Percentiles rank a stretch among this genome's conserved stretches.
Conservation (phyloP, 257 asterid species). For the Ilex asprella region DNA sequence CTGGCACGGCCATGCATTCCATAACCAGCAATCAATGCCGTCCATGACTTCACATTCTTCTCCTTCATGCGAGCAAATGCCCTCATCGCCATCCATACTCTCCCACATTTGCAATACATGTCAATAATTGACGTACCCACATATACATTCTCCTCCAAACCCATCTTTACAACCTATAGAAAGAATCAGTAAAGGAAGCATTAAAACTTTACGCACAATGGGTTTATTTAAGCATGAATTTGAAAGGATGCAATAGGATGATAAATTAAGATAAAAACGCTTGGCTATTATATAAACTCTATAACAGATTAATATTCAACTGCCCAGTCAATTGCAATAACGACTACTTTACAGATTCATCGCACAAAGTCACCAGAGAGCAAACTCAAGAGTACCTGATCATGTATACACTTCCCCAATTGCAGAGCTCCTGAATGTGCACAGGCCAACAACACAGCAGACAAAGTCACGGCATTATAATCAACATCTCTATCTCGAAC, state of each 20-base stretch:
- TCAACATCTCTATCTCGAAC: slow-evolving; percentile 28
- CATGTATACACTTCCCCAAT: slow-evolving; percentile 65
- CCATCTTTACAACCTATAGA: slow-evolving; percentile 59
- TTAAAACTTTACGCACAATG: slow-evolving; percentile 8
- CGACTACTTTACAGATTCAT: background rate
- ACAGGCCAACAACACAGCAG: slow-evolving; percentile 74
- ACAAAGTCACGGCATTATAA: slow-evolving; percentile 62
- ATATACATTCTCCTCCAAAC: slow-evolving; percentile 57
- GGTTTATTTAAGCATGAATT: background rate
- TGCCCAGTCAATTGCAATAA: background rate
- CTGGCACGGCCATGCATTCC: slow-evolving; percentile 92
- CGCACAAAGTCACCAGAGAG: background rate
- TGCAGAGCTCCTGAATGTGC: slow-evolving; percentile 81
- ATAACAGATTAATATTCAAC: background rate
- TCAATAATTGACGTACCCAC: slow-evolving; percentile 82
- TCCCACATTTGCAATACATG: slow-evolving; percentile 95
- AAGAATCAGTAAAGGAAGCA: slow-evolving; percentile 5
- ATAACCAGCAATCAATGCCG: slow-evolving; percentile 91
- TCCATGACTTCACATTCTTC: slow-evolving; percentile 86
- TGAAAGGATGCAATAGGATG: background rate
- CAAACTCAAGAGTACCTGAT: slow-evolving; percentile 40
- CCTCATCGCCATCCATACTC: slow-evolving; percentile 57
- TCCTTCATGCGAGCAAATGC: slow-evolving; percentile 57
- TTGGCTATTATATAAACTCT: background rate
- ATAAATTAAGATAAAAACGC: background rate